A percentile compares a stretch with the other conserved stretches of the same genome.
These are phyloP conservation scores for Sarocladiaceae sp. DNA, from an alignment of 2,329 filamentous ascomycete genomes.

Conservation along the genomic window DNA sequence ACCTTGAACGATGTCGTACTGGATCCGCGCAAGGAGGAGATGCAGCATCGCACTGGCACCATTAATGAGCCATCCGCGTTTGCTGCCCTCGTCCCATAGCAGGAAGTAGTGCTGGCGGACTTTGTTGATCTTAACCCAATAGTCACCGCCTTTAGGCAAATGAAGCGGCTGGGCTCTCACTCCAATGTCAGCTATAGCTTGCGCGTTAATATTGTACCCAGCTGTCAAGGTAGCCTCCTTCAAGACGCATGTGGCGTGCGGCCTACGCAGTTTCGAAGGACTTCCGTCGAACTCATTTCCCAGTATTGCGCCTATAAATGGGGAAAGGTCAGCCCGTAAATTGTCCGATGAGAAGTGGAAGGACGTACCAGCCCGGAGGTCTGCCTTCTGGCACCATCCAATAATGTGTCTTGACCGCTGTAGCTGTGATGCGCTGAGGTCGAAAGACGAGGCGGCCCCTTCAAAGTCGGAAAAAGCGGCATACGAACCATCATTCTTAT, in stretches of 20 bases:
- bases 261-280: background rate
- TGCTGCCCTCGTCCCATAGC: constrained; percentile 21
- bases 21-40: constrained; percentile 16
- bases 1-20: constrained; percentile 7
- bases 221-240: background rate
- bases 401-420: background rate
- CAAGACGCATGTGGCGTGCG: background rate
- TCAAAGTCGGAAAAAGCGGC: background rate
- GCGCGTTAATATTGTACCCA: background rate
- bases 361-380: background rate
- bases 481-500: constrained; percentile 6
- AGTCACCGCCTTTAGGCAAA: constrained; percentile 1
- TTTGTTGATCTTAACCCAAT: constrained; percentile 14
- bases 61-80: constrained; percentile 24
- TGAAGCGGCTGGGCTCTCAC: background rate
- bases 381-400: background rate
- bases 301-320: background rate
- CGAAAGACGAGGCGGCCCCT: constrained; percentile 2
- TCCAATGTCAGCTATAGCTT: background rate
- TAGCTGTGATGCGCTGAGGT: constrained; percentile 1
- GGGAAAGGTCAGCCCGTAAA: background rate
- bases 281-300: background rate
- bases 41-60: constrained; percentile 20
- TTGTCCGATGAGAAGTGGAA: background rate
- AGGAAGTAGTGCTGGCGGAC: constrained; percentile 13